A percentile compares a stretch with the other conserved stretches of the same genome.
Evolutionary conservation across 805 yeast genomes (phyloP).

Genomic region (Candida wancherniae): DNA sequence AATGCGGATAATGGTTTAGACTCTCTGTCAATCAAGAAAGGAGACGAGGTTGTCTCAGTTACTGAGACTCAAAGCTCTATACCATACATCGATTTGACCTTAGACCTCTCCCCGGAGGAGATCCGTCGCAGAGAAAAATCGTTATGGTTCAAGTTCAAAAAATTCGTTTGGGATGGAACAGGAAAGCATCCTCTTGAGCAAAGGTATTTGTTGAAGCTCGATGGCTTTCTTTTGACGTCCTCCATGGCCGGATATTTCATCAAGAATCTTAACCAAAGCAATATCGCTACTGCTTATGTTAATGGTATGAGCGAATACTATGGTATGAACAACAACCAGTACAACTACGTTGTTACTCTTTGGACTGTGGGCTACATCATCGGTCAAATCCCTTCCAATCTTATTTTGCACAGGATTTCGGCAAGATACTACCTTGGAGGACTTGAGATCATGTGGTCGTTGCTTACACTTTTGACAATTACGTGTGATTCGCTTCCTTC

Average conservation of each 20-base stretch:
- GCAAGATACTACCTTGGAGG: constrained; percentile 44
- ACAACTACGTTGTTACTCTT: constrained; percentile 14
- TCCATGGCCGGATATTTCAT: constrained; percentile 18
- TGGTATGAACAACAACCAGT: constrained; percentile 15
- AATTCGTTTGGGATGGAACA: constrained; percentile 34
- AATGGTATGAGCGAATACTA: constrained; percentile 18
- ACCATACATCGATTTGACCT: constrained; percentile 9
- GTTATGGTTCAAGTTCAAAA: constrained; percentile 19
- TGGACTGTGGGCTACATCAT: constrained; percentile 16
- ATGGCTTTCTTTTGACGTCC: constrained; percentile 22
- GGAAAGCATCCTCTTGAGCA: constrained; percentile 36
- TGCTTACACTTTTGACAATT: constrained; percentile 25
- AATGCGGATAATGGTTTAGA: too few relatives aligned
- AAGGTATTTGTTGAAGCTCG: constrained; percentile 30
- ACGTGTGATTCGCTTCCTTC: constrained; percentile 13
- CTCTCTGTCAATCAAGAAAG: too few relatives aligned
- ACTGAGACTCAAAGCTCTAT: constrained; percentile 1
- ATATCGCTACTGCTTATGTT: constrained; percentile 16
- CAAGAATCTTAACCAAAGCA: constrained; percentile 17
- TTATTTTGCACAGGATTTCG: constrained; percentile 34
- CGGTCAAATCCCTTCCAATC: constrained; percentile 16
- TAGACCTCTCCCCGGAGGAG: constrained; percentile 16
- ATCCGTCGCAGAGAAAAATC: constrained; percentile 17
- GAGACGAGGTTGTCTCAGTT: constrained; percentile 1
- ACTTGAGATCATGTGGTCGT: constrained; percentile 42